Evolutionary conservation across 1,139 yeast genomes (phyloP).

Genomic region (Spencermartinsiella ligniputridi): DNA sequence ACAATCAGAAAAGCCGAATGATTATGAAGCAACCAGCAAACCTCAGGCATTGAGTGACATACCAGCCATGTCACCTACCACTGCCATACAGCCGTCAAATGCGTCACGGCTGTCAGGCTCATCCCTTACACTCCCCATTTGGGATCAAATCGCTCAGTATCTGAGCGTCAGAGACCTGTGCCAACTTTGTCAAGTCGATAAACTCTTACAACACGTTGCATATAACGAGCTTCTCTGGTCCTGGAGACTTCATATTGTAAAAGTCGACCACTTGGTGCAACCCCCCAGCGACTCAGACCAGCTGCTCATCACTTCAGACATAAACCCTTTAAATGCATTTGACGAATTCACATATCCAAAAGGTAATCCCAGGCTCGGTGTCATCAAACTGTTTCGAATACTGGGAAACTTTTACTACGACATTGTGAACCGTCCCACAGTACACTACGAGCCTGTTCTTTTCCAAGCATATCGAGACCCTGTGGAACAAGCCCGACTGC

Average conservation of each 20-base stretch:
- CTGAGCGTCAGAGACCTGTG: conserved; percentile 28
- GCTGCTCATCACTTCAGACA: conserved; percentile 5
- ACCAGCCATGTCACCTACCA: too few relatives aligned
- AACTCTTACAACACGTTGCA: conserved; percentile 34
- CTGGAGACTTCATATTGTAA: conserved; percentile 44
- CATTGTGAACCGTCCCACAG: conserved; percentile 18
- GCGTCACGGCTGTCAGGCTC: too few relatives aligned
- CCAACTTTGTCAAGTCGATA: conserved; percentile 32
- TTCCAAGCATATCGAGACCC: conserved; percentile 24
- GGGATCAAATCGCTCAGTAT: conserved; percentile 15
- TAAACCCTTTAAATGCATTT: conserved; percentile 15
- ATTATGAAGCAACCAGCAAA: too few relatives aligned
- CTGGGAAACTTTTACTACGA: conserved; percentile 29
- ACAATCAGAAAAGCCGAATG: too few relatives aligned
- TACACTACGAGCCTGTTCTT: conserved; percentile 24
- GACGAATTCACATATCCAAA: conserved; percentile 17
- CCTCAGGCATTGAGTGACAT: too few relatives aligned
- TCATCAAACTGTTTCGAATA: conserved; percentile 20
- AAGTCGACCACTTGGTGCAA: conserved; percentile 42
- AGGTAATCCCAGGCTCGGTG: conserved; percentile 20
- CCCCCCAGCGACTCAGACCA: conserved; percentile 33
- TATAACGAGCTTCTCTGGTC: conserved; percentile 47
- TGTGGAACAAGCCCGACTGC: conserved; percentile 30
- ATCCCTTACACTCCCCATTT: background rate
- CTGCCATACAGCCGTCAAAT: too few relatives aligned